Evolutionary conservation across 2,329 filamentous ascomycete genomes (phyloP), one percentile per base, ranked within the genome.

Genomic region (Venturiaceae sp.): DNA sequence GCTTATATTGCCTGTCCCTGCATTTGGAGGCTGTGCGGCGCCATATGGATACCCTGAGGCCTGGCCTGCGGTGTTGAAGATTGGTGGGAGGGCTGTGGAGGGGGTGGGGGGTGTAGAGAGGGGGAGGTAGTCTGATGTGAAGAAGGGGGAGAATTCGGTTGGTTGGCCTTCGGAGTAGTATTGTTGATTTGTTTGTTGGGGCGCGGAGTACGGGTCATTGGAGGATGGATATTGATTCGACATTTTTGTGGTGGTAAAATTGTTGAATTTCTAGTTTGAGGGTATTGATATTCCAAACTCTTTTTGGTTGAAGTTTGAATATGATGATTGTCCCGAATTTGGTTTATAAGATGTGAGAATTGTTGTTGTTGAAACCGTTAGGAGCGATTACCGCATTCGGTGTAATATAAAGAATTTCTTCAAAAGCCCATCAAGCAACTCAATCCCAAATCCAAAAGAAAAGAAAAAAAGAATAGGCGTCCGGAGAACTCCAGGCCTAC

Each of bases 1-100:
- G 76, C 74, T 30, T 74, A 73, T 23, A 68, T 63, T 61, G 78
- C 77, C 62, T 79, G 41, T 23, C 14, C 21, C 26, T n/a, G 37
- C 13, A n/a, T 3, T 19, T 39, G 44, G 26, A 26, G 44, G 13
- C 13, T 30, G 14, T 9, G 44, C 13, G 14, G 26, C 19, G 4
- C 26, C 26, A 26, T 50, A 50, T 3, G 44, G 26, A 8, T 50
- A 50, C 2, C 23, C 23, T n/a, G 44, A 13, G 6, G 23, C 30
- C 11, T 50, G 28, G 5, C 23, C 23, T n/a, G 44, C 23, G 6
- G 23, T 50, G 21, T 50, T 50, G 44, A 50, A 50, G 21, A 26
- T 50, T 2, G 44, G 5, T n/a, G 44, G 44, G 4, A 50, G 19
- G 11, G 23, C 26, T 1, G 44, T 50, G 26, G 21, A n/a, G 3